Evolutionary conservation across 1,139 yeast genomes (phyloP).

Genomic region (Debaryomycetaceae sp.): DNA sequence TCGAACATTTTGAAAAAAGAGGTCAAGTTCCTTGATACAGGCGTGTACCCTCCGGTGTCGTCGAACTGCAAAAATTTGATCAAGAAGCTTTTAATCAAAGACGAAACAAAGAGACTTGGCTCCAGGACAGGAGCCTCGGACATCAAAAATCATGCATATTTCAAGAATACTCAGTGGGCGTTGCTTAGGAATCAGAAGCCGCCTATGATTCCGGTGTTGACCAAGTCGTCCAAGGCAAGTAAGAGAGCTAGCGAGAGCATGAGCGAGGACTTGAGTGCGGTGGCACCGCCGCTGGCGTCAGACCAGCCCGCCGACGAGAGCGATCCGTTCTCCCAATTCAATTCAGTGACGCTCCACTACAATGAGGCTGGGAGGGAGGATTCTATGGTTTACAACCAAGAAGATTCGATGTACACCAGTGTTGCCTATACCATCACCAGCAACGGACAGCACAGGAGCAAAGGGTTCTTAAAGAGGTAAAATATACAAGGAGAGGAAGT

Average conservation of each 20-base stretch:
- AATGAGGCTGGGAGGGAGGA: constrained; percentile 44
- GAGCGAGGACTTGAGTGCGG: constrained; percentile 12
- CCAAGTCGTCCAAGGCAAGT: constrained; percentile 41
- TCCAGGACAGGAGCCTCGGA: constrained; percentile 94
- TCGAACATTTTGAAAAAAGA: constrained; percentile 82
- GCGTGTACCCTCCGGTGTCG: constrained; percentile 42
- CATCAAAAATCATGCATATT: constrained; percentile 83
- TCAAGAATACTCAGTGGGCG: constrained; percentile 94
- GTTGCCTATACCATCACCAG: constrained; percentile 60
- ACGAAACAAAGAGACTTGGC: constrained; percentile 83
- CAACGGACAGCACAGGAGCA: constrained; percentile 29
- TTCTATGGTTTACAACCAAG: constrained; percentile 43
- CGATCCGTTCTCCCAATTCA: constrained; percentile 87
- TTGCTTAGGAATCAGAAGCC: constrained; percentile 86
- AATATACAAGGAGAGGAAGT: neutral
- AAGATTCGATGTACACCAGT: constrained; percentile 56
- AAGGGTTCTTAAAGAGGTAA: constrained; percentile 26
- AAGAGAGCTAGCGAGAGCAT: constrained; percentile 8
- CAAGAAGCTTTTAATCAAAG: constrained; percentile 78
- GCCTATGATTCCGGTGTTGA: constrained; percentile 87
- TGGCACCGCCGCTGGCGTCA: constrained; percentile 16
- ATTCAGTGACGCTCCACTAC: constrained; percentile 84
- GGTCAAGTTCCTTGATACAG: constrained; percentile 60
- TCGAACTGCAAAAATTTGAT: constrained; percentile 76
- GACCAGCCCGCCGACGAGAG: constrained; percentile 21